These are phyloP conservation scores for Lentinula raphanica DNA, from an alignment of 768 basidiomycete species.

Conservation along the genomic window DNA sequence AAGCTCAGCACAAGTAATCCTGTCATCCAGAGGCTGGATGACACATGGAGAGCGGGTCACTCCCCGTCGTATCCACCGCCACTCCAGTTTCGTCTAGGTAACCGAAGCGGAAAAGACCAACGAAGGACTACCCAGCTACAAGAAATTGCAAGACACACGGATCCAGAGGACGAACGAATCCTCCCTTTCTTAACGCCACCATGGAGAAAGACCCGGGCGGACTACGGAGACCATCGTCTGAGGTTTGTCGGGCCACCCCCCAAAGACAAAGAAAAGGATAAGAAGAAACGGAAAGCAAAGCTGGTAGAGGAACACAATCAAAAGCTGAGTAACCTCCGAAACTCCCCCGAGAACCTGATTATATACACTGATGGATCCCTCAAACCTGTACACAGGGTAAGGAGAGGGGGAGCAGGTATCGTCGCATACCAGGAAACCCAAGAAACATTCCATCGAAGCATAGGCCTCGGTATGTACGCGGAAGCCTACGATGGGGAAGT, in stretches of 20 bases:
- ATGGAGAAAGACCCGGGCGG: background rate
- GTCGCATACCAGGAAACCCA: background rate
- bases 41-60: slow-evolving; percentile 1
- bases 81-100: background rate
- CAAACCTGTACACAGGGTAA: background rate
- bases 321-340: background rate
- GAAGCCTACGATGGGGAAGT: too few relatives aligned
- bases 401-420: background rate
- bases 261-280: background rate
- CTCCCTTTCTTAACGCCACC: background rate
- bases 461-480: background rate
- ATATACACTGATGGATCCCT: background rate
- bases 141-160: background rate
- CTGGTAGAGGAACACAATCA: background rate
- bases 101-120: background rate
- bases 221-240: background rate
- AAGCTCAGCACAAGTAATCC: slow-evolving; percentile 8
- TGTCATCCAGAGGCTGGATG: slow-evolving; percentile 9
- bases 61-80: slow-evolving; percentile 9
- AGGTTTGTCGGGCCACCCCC: background rate
- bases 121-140: slow-evolving; percentile 1
- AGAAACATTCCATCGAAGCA: background rate
- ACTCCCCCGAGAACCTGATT: background rate
- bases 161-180: background rate
- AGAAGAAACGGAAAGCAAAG: background rate